Base-by-base conservation (phyloP, 352 stramenopile genomes). In the Pythium guiyangense region DNA sequence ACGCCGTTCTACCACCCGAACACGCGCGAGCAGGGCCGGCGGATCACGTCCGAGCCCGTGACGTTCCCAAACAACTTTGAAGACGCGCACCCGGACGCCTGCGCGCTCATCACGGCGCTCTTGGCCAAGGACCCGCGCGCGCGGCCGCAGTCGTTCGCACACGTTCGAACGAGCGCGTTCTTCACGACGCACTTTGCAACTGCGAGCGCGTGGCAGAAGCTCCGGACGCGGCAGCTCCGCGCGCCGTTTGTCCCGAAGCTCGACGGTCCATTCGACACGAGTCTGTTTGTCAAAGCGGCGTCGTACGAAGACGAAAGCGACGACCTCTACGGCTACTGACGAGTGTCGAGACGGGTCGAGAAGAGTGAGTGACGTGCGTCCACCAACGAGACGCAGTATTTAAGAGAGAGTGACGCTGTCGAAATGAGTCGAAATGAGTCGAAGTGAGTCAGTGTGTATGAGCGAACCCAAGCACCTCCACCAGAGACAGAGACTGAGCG, bases 1-100 rank as follows among this genome's bases (percentile, higher is more conserved):
- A 93, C 89, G n/a, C 88, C 88, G 25, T 97, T 97, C 54, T 93
- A 86, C 66, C 77, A 91, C 52, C 69, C 78, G 18, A 97, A 96
- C 47, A 60, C 74, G 14, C 84, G 83, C 43, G 76, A 91, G 43
- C 71, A 90, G 4, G 88, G 89, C 49, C 73, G 86, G 18, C 61
- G 74, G 53, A 95, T 97, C 54, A 82, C 84, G 6, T 67, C 60
- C 3, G 78, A 86, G 11, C 63, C 69, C 2, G 74, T 97, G 17
- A 57, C 52, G 40, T 96, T 96, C 54, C 81, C 80, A 0, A 73
- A 75, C 40, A 74, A 78, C 18, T 90, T 90, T 51, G 76, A 88
- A 51, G 59, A 78, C 4, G 67, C 79, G 22, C 70, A 74, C 50
- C 71, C 77, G 5, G 62, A 64, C 5, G 73, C 67, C 15, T 83